phyloP scores from a whole-genome alignment of 352 stramenopile genomes.

The Globisporangium perplexum region DNA sequence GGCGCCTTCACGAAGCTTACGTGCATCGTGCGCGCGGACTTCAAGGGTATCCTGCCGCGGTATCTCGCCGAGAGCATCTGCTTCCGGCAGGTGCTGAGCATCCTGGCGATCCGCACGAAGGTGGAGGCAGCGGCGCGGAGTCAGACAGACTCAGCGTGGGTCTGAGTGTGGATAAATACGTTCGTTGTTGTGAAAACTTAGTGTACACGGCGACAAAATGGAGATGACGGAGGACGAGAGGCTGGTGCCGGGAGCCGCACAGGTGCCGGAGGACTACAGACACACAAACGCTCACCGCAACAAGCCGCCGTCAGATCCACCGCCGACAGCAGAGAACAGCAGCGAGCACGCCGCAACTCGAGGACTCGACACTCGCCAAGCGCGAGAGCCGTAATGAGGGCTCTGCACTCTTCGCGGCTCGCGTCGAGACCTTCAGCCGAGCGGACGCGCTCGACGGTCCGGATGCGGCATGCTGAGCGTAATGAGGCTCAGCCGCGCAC shows the following conservation, averaged over 20 bases:
- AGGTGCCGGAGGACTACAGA: not conserved
- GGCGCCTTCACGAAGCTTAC: slow-evolving; percentile 36
- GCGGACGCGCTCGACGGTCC: not conserved
- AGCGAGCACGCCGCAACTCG: slow-evolving; percentile 1
- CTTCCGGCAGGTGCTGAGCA: slow-evolving; percentile 63
- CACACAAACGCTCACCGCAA: not conserved
- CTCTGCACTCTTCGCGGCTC: slow-evolving; percentile 5
- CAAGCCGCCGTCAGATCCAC: not conserved
- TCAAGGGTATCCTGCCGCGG: slow-evolving; percentile 55
- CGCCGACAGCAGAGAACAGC: not conserved
- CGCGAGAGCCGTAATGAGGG: slow-evolving; percentile 21
- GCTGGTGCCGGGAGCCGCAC: no score
- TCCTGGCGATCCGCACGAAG: slow-evolving; percentile 41
- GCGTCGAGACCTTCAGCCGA: not conserved
- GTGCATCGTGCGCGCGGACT: slow-evolving; percentile 49
- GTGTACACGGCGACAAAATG: no score
- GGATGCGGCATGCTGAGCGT: slow-evolving; percentile 9
- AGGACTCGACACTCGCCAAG: not conserved
- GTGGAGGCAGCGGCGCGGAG: slow-evolving; percentile 27
- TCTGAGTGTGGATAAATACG: no score
- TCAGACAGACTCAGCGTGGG: slow-evolving; percentile 16
- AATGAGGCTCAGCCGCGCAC: slow-evolving; percentile 19
- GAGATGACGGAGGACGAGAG: no score
- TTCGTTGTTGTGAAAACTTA: no score
- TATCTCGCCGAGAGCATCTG: slow-evolving; percentile 74